Percentiles rank a stretch among this genome's conserved stretches.
phyloP scores from a whole-genome alignment of 2,329 filamentous ascomycete species.

The Lasiodiplodia citricola region DNA sequence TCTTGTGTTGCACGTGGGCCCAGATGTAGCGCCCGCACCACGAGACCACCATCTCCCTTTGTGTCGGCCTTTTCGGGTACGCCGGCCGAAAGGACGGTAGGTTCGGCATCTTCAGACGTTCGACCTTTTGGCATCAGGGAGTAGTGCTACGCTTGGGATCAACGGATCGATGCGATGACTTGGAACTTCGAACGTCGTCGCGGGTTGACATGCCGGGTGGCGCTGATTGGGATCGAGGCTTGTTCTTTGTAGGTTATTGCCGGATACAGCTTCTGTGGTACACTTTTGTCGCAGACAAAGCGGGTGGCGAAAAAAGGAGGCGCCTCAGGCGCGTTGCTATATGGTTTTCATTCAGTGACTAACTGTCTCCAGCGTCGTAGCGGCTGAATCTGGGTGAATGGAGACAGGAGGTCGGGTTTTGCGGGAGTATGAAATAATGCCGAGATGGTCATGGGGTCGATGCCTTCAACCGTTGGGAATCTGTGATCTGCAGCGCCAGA shows the following conservation, averaged over 20 bases:
- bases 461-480: background rate
- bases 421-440: background rate
- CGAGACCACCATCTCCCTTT: background rate
- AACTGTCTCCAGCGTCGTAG: background rate
- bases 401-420: background rate
- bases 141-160: background rate
- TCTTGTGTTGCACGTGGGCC: background rate
- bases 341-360: background rate
- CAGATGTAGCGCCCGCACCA: background rate
- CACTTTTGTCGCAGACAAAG: background rate
- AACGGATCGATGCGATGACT: background rate
- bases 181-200: conserved; percentile 1
- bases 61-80: background rate
- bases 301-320: background rate
- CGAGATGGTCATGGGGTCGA: background rate
- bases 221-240: background rate
- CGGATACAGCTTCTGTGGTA: background rate
- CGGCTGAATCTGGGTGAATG: background rate
- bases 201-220: background rate
- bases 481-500: background rate
- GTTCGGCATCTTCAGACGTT: conserved; percentile 15
- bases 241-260: background rate
- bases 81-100: background rate
- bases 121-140: background rate
- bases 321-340: background rate